Base-by-base conservation (phyloP, 805 yeast genomes). In the Tanozyma kutaoensis region DNA sequence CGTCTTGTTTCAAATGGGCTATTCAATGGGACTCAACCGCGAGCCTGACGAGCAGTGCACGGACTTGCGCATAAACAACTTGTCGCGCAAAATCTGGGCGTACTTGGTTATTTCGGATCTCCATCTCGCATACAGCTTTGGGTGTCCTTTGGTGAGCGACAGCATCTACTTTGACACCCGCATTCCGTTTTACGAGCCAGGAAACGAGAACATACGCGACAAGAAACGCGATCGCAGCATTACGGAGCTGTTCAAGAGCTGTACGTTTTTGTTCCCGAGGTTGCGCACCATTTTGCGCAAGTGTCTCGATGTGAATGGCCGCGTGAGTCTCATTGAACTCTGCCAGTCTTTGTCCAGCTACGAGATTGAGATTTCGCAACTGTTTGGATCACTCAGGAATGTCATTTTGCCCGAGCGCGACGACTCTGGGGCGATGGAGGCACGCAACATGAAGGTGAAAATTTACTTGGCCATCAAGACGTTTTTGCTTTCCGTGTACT, bases 21-120 rank as follows among this genome's bases (percentile, higher is more conserved):
- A 69, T 28, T 62, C 76, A 21, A 60, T 76, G 35, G 86, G 85
- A 0, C 42, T 76, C 15, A 75, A 76, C 42, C 58, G 84, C 37
- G 85, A 76, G 35, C 84, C 85, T 1, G 63, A 58, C 11, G 44
- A 38, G 11, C 30, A 32, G 11, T 28, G 32, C 18, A 33, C 33
- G 4, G 38, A 43, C 24, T 39, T 38, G 32, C 38, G 34, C 30
- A 26, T 28, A 14, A 35, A 39, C 25, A 33, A 40, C 28, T 31
- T 50, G 14, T 34, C 42, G 8, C 28, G 55, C 22, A 50, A 48
- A 20, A 33, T 50, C 5, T 50, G 54, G 54, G 21, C 28, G 15
- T 32, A 32, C 15, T 22, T 49, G 8, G 31, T 31, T 8, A 12
- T 39, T 12, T 25, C 26, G 14, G 43, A 39, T 12, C n/a, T 30